phyloP scores from a whole-genome alignment of 2,329 filamentous ascomycete genomes.

The Niveomyces coronatus region DNA sequence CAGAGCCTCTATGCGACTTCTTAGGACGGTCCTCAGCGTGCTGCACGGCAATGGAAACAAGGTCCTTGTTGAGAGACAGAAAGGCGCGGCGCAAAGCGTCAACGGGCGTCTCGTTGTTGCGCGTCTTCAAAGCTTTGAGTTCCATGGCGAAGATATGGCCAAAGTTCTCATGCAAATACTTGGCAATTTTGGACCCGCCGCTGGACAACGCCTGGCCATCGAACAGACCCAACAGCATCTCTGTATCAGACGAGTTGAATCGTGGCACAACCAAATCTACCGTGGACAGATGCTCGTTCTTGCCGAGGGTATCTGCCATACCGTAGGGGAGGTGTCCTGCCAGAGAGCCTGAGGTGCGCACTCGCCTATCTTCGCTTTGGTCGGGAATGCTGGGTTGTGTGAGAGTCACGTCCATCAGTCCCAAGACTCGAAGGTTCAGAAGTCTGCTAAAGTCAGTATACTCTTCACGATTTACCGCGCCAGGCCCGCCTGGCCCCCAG shows the following conservation, averaged over 20 bases:
- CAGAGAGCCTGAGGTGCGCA: conserved; percentile 90
- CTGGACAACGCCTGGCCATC: conserved; percentile 85
- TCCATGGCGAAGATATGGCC: conserved; percentile 74
- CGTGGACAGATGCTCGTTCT: conserved; percentile 88
- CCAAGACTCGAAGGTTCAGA: conserved; percentile 73
- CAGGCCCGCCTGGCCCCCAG: conserved; percentile 36
- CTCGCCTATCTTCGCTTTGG: conserved; percentile 86
- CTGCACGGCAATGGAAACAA: conserved; percentile 75
- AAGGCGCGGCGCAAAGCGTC: conserved; percentile 85
- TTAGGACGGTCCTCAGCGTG: conserved; percentile 63
- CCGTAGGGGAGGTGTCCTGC: conserved; percentile 89
- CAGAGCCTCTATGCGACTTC: conserved; percentile 59
- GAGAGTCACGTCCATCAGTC: conserved; percentile 95
- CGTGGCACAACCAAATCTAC: conserved; percentile 91
- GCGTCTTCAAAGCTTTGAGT: conserved; percentile 58
- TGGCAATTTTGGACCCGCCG: conserved; percentile 90
- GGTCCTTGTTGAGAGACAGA: conserved; percentile 82
- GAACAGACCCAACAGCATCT: conserved; percentile 89
- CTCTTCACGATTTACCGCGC: conserved; percentile 46
- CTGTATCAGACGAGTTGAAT: conserved; percentile 80
- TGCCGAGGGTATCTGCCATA: conserved; percentile 92
- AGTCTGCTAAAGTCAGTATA: conserved; percentile 86
- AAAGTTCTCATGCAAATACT: conserved; percentile 94
- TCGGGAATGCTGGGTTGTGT: conserved; percentile 90
- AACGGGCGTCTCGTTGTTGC: conserved; percentile 61